Base-by-base conservation (phyloP, 176 grass and related monocot genomes). In the Chrysopogon serrulatus region DNA sequence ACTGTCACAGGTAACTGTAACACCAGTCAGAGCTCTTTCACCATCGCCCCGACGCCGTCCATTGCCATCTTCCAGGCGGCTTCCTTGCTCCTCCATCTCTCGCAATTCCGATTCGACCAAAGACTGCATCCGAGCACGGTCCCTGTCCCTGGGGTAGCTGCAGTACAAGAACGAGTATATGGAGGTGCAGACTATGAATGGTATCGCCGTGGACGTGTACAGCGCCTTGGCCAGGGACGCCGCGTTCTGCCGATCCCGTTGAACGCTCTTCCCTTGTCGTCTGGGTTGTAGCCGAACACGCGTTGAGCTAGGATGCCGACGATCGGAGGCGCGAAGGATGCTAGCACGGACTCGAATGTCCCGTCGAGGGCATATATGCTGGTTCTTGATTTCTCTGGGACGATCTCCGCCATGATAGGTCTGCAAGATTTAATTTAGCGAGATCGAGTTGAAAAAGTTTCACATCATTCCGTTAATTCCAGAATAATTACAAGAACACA, bases 341-440 rank as follows among this genome's bases (percentile, higher is more conserved):
- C 40, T 17, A 98, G 73, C 17, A 98, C 86, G 0, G 93, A 90
- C 83, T 98, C 93, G 18, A 91, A 98, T 14, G 93, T 93, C 65
- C 76, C 65, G 68, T 95, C 96, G 1, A 98, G 87, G 44, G 93
- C 96, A 33, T 98, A 98, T 40, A 98, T 92, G 79, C 91, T 95
- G 35, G 96, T 95, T 48, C 96, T 91, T 35, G 93, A 91, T 74
- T 87, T 95, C 85, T 91, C 93, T 0, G 90, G 93, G 43, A 98
- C 96, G 74, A 95, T 98, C 79, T 98, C 96, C 3, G 96, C 91
- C 79, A 98, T 93, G 6, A 98, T 98, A 28, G 96, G 96, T 19
- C 96, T 95, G 82, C 62, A 90, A 56, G 36, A 41, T 54, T n/a
- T n/a, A n/a, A n/a, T n/a, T 56, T 0, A 56, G 7, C 51, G n/a